Base-by-base conservation (phyloP, 805 yeast species). In the Brettanomyces sp. region DNA sequence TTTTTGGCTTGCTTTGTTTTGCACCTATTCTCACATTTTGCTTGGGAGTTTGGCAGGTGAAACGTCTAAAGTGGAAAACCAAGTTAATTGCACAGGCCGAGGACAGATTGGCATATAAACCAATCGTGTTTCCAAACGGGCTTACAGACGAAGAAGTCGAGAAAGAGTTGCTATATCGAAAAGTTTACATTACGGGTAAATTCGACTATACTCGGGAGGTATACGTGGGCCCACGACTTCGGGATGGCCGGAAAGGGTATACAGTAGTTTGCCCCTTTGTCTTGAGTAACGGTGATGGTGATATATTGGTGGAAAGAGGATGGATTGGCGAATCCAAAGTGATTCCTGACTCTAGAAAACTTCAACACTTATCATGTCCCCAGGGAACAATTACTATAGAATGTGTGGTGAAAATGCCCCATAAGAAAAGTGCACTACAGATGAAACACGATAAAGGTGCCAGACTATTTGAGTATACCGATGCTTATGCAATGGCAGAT, bases 1-100 rank as follows among this genome's bases (percentile, higher is more conserved):
- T 66, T 9, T 56, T 66, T 42, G 60, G 56, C 0, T 55, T 77
- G 18, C 54, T 77, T 39, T 73, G 80, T 28, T 77, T 91, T 21
- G 91, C 95, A 82, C 99, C 99, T 0, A 72, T 89, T 1, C 73
- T 89, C 3, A 79, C 96, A 9, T 85, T 91, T 60, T 82, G 80
- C 41, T 67, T 93, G 39, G 99, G 98, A 2, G 76, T 89, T 46
- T 93, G 99, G 99, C 99, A 93, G 67, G 79, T 86, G 41, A 70
- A 77, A 55, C 72, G 99, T 52, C 67, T 93, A 43, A 72, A 77
- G 49, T 93, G 99, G 99, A 93, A 93, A 62, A 84, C 80, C 23
- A 77, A 81, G 50, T 70, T 93, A 50, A 84, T 93, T 49, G 82
- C 95, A 3, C 74, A 76, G 21, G 81, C 91, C 56, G 97, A 93